Conservation (phyloP, 1,284 basidiomycete species). For the Pseudozyma flocculosa region DNA sequence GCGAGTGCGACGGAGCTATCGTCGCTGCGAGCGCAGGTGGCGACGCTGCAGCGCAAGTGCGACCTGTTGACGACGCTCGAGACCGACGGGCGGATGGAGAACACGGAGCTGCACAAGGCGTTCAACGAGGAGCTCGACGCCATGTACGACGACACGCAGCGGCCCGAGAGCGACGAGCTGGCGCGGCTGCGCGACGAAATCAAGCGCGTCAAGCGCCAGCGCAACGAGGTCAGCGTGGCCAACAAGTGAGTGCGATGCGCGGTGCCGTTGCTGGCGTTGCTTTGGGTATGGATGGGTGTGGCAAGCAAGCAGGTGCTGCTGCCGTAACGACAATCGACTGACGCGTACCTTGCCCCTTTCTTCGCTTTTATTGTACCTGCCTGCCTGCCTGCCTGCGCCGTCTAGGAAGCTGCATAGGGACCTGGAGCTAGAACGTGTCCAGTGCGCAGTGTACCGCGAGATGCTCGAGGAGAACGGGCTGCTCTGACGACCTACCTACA, state of each 20-base stretch:
- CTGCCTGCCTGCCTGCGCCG: too few relatives aligned
- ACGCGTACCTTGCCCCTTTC: background rate
- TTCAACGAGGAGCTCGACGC: constrained; percentile 56
- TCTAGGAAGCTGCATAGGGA: constrained; percentile 21
- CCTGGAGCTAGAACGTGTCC: constrained; percentile 15
- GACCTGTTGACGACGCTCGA: constrained; percentile 49
- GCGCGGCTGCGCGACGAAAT: constrained; percentile 33
- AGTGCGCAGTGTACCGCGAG: constrained; percentile 10
- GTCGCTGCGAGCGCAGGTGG: constrained; percentile 14
- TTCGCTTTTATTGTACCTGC: background rate
- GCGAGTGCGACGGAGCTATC: background rate
- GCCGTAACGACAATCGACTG: too few relatives aligned
- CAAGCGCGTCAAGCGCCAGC: constrained; percentile 31
- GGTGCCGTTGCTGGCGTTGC: background rate
- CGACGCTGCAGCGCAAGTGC: constrained; percentile 40
- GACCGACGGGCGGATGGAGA: constrained; percentile 51
- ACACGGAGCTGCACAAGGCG: constrained; percentile 54
- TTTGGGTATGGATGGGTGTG: too few relatives aligned
- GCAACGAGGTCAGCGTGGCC: constrained; percentile 28
- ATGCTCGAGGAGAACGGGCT: constrained; percentile 22
- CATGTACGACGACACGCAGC: constrained; percentile 51
- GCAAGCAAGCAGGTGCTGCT: too few relatives aligned
- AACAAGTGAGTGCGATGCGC: constrained; percentile 20
- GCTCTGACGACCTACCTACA: too few relatives aligned
- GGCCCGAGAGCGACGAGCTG: constrained; percentile 43